Evolutionary conservation across 208 protist species (phyloP), one percentile per base, ranked within the genome.

Genomic region (Lotmaria passim): DNA sequence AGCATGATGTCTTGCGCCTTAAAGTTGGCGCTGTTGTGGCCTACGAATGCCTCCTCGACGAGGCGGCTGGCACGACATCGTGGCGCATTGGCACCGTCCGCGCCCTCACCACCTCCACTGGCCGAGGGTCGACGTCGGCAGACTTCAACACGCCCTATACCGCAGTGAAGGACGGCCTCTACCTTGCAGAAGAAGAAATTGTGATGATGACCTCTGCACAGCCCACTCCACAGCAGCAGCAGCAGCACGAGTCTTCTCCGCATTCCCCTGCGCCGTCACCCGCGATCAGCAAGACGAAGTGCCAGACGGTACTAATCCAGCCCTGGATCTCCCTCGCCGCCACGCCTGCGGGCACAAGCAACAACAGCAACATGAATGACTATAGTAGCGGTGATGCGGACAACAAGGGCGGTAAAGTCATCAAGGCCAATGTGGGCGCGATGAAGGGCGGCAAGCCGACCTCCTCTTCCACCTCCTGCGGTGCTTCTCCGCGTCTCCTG

Each of bases 1-100:
- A 39, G n/a, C 19, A 59, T 5, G 31, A 11, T 23, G 19, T 33
- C 14, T n/a, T 61, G 36, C 36, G 17, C 7, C 48, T 78, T 21
- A 14, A 24, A 17, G 66, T 78, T 21, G 80, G 78, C 6, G 62
- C 79, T 38, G 31, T 89, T 31, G 51, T 89, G 15, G 80, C 78
- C 41, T 89, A 89, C 68, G 78, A 79, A 55, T 89, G 72, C 28
- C 51, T 89, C 30, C 69, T 76, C 12, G 56, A 70, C 33, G 62
- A 57, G 24, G 24, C 36, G 11, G 31, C 26, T 21, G 70, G 61
- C 14, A 53, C 55, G 28, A 65, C 70, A 14, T 66, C 62, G 44
- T 76, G 62, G 70, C 43, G 56, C 30, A 38, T 76, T 15, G 70
- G 70, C 7, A 31, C 62, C 44, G 47, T 76, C 30, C 55, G 58